These are phyloP conservation scores for Raphanus raphanistrum DNA, from an alignment of 345 rosid species.

Conservation along the genomic window DNA sequence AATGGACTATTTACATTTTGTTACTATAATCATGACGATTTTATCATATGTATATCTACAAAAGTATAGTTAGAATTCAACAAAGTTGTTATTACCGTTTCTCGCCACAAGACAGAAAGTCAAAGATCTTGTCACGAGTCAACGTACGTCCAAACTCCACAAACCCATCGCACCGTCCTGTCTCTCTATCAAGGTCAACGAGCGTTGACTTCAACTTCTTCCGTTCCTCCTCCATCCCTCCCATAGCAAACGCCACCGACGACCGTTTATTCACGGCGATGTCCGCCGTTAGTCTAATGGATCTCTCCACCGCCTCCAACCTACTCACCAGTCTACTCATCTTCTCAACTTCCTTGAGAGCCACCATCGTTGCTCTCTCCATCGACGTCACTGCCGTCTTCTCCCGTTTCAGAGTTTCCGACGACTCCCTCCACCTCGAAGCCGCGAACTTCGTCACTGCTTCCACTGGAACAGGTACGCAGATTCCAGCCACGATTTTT, in stretches of 20 bases:
- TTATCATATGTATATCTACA: background rate
- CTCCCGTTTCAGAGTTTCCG: conserved; percentile 9
- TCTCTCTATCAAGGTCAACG: background rate
- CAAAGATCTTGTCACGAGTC: background rate
- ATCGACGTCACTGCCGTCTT: conserved; percentile 17
- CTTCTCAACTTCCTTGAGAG: conserved; percentile 13
- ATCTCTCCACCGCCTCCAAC: conserved; percentile 16
- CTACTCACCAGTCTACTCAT: conserved; percentile 6
- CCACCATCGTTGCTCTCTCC: conserved; percentile 23
- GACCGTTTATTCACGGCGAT: background rate
- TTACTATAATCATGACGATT: background rate
- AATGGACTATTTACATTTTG: background rate
- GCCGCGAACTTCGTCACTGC: background rate
- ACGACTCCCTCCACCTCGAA: conserved; percentile 10
- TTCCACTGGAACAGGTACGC: background rate
- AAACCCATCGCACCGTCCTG: background rate
- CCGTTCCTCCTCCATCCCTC: background rate
- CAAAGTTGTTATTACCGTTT: background rate
- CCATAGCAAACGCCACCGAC: background rate
- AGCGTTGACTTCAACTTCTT: background rate
- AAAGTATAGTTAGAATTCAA: background rate
- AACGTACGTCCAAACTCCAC: background rate
- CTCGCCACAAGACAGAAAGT: background rate
- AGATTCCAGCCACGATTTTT: background rate
- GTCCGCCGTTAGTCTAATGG: background rate